phyloP scores from a whole-genome alignment of 805 yeast species.

The Yarrowia osloensis region DNA sequence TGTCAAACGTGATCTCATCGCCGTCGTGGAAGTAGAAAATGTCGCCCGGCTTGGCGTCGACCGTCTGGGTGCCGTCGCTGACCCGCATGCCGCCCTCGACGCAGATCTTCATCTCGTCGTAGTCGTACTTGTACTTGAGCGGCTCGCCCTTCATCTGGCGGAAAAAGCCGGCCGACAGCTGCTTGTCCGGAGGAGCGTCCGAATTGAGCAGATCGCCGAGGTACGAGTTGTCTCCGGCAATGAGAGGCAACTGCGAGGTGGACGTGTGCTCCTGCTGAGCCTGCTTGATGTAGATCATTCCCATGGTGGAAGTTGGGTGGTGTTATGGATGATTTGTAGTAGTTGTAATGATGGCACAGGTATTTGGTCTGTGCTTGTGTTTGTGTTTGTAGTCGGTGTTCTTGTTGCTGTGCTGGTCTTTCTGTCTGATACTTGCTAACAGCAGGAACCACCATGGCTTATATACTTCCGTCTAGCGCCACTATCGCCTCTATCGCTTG shows the following conservation, averaged over 20 bases:
- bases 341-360: too few relatives aligned
- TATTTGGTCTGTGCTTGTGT: background rate
- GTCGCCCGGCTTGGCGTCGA: constrained; percentile 63
- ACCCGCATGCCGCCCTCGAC: constrained; percentile 67
- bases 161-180: constrained; percentile 68
- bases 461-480: background rate
- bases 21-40: constrained; percentile 68
- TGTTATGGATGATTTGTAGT: too few relatives aligned
- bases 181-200: constrained; percentile 60
- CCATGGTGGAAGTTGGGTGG: constrained; percentile 49
- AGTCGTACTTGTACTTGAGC: constrained; percentile 63
- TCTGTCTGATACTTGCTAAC: too few relatives aligned
- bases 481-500: background rate
- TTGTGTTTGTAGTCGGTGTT: constrained; percentile 51
- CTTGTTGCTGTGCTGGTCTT: background rate
- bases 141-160: constrained; percentile 68
- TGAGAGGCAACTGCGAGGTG: constrained; percentile 52
- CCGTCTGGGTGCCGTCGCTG: constrained; percentile 58
- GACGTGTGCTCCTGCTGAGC: constrained; percentile 17
- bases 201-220: constrained; percentile 66
- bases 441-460: background rate
- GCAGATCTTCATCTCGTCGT: constrained; percentile 71
- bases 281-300: constrained; percentile 23
- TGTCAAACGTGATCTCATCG: constrained; percentile 60
- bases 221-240: constrained; percentile 67